Base-by-base conservation (phyloP, 1,284 basidiomycete genomes). In the Sporisorium iseilematis-ciliati region DNA sequence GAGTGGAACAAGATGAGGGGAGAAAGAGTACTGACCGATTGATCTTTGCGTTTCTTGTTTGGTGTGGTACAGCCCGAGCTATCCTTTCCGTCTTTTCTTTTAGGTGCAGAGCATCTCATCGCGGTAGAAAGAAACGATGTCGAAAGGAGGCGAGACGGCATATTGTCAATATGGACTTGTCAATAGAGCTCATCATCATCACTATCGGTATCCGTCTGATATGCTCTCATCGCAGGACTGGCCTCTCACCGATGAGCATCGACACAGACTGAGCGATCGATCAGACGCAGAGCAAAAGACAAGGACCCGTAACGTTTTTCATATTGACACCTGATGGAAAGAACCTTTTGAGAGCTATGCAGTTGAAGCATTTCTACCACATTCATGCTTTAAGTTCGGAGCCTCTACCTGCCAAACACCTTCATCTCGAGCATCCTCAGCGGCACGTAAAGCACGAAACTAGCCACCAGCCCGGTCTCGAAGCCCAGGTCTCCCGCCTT, bases 401-500 rank as follows among this genome's bases (percentile, higher is more conserved):
- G 35, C 14, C 14, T 38, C 35, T 55, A 81, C 18, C 79, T 54
- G 0, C 69, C 70, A n/a, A 77, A 75, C 16, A 78, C 42, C 23
- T 66, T 64, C 69, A 65, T 78, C 65, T 86, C 86, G 6, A 84
- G 4, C 56, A 77, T 61, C 26, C 86, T 61, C 11, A 82, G 46
- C 2, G 85, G 79, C 2, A 80, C 42, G 35, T 84, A 87, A 0
- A 85, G 66, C 8, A 85, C 46, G 25, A 74, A 70, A 1, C 81
- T 78, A 2, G 82, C 75, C 3, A 76, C 78, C 46, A 86, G 73
- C 6, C 84, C 86, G 35, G 85, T 67, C 45, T 86, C 85, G 62
- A 87, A 86, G 1, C 83, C 86, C 7, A 87, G 72, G 63, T 86
- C 86, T 4, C 86, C 86, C 0, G 77, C 68, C 12, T 57, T 50